Evolutionary conservation across 768 basidiomycete species (phyloP).

Genomic region (Terana coerulea): DNA sequence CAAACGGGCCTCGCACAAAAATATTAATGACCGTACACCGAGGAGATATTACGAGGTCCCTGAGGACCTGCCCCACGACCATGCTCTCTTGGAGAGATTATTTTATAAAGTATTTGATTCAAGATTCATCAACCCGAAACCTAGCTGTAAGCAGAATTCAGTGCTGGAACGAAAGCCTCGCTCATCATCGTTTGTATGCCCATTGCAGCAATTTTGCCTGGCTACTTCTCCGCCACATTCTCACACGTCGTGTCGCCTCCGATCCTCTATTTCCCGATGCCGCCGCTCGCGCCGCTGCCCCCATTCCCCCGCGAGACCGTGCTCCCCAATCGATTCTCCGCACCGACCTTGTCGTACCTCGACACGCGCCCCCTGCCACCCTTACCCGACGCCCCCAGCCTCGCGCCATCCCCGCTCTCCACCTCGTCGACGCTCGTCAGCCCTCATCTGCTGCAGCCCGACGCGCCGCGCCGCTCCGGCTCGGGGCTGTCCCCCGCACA

Average conservation of each 20-base stretch:
- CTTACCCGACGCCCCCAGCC: no score
- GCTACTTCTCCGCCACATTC: constrained; percentile 71
- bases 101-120: constrained; percentile 64
- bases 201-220: constrained; percentile 65
- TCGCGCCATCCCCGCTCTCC: neutral
- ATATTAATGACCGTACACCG: constrained; percentile 30
- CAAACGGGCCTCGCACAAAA: neutral
- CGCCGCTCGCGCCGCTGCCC: constrained; percentile 12
- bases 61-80: constrained; percentile 49
- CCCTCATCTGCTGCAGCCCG: neutral
- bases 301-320: constrained; percentile 7
- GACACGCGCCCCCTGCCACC: neutral
- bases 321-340: neutral
- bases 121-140: constrained; percentile 68
- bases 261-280: constrained; percentile 45
- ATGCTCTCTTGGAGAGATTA: constrained; percentile 65
- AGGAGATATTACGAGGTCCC: constrained; percentile 39
- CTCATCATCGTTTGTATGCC: no score
- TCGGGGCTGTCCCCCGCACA: neutral
- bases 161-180: neutral
- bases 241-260: constrained; percentile 60
- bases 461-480: neutral
- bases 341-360: neutral
- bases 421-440: neutral
- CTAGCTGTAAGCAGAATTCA: constrained; percentile 46